A percentile compares a stretch with the other conserved stretches of the same genome.
Evolutionary conservation across 2,329 filamentous ascomycete genomes (phyloP).

Genomic region (Ophiosphaerella korrae): DNA sequence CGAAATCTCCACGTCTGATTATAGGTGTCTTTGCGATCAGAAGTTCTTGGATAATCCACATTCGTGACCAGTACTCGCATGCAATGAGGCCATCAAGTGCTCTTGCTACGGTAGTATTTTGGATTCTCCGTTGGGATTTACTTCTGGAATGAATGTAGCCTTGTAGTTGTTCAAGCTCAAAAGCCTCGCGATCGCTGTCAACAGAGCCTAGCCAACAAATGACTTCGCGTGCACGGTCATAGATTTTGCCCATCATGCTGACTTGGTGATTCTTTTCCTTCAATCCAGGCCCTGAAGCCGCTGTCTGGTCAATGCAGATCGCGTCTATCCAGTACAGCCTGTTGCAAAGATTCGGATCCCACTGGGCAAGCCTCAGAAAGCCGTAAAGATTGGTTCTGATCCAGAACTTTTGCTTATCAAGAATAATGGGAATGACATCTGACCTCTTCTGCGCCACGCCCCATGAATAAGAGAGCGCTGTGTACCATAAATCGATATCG

Average conservation of each 20-base stretch:
- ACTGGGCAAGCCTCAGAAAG: constrained; percentile 9
- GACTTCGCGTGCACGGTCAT: constrained; percentile 6
- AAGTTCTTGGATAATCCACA: constrained; percentile 1
- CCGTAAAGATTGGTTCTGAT: constrained; percentile 12
- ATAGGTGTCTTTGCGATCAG: background rate
- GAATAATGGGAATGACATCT: background rate
- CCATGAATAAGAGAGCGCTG: constrained; percentile 41
- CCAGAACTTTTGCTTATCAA: constrained; percentile 7
- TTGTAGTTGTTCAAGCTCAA: background rate
- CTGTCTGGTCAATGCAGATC: constrained; percentile 31
- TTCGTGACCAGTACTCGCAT: background rate
- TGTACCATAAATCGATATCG: constrained; percentile 10
- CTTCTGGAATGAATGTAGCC: background rate
- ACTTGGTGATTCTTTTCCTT: constrained; percentile 20
- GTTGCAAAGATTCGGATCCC: constrained; percentile 1
- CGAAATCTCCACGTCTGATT: background rate
- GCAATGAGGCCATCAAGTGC: background rate
- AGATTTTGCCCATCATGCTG: constrained; percentile 20
- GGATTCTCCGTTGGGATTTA: background rate
- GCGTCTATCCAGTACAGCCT: constrained; percentile 27
- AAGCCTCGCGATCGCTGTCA: too few species aligned
- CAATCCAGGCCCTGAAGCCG: background rate
- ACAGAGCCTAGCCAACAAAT: constrained; percentile 20
- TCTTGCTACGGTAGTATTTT: background rate
- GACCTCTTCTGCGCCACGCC: constrained; percentile 22